phyloP scores from a whole-genome alignment of 2,329 filamentous ascomycete genomes.

The Aspergillus aculeatus region DNA sequence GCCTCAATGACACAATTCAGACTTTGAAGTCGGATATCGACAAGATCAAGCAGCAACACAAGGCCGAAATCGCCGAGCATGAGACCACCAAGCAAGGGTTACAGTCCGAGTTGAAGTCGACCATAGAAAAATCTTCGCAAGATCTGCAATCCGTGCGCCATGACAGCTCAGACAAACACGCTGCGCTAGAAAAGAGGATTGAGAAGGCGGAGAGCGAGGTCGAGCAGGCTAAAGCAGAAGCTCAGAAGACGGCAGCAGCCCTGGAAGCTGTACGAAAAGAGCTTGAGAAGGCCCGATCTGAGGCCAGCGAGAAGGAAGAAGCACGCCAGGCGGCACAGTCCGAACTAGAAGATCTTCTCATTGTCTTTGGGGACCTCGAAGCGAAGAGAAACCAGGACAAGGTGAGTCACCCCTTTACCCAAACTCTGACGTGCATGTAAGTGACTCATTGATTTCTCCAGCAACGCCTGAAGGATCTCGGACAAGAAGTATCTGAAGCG shows the following conservation, averaged over 20 bases:
- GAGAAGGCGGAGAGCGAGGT: conserved; percentile 37
- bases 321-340: conserved; percentile 65
- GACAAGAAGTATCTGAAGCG: conserved; percentile 72
- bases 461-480: conserved; percentile 63
- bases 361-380: conserved; percentile 78
- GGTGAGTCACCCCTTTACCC: conserved; percentile 47
- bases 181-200: conserved; percentile 52
- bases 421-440: background rate
- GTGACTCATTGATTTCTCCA: conserved; percentile 22
- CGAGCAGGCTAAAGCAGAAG: conserved; percentile 33
- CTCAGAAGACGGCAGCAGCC: conserved; percentile 52
- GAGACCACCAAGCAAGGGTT: conserved; percentile 59
- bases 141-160: conserved; percentile 60
- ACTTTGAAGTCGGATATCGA: conserved; percentile 51
- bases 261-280: conserved; percentile 48
- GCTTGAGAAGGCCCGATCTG: conserved; percentile 32
- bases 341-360: conserved; percentile 76
- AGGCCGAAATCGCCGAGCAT: conserved; percentile 61
- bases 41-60: conserved; percentile 59
- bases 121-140: conserved; percentile 49
- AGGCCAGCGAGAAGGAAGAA: conserved; percentile 54
- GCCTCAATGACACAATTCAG: conserved; percentile 56
- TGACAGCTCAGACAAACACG: conserved; percentile 47
- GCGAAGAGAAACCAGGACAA: conserved; percentile 75
- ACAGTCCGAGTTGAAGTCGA: conserved; percentile 50